A percentile compares a stretch with the other conserved stretches of the same genome.
Evolutionary conservation across 2,329 filamentous ascomycete species (phyloP).

Genomic region (Colletotrichum sp.): DNA sequence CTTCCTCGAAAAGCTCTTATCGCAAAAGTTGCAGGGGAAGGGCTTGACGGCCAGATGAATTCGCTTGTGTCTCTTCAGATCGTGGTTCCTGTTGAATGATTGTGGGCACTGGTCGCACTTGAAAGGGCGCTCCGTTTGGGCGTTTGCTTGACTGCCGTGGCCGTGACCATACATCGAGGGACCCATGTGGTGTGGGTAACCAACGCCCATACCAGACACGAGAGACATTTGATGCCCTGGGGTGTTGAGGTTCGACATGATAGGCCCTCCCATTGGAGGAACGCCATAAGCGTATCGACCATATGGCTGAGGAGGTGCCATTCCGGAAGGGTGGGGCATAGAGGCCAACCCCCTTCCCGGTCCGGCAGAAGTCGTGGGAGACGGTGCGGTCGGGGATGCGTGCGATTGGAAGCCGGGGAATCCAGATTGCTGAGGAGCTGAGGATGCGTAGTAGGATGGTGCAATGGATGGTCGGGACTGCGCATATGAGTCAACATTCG

Average conservation of each 20-base stretch:
- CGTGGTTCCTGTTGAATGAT: constrained; percentile 95
- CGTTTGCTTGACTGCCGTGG: constrained; percentile 54
- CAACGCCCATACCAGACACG: constrained; percentile 63
- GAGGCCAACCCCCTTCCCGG: constrained; percentile 43
- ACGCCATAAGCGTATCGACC: constrained; percentile 23
- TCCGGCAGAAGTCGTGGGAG: constrained; percentile 40
- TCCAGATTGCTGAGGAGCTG: constrained; percentile 50
- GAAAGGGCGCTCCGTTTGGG: constrained; percentile 81
- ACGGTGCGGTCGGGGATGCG: constrained; percentile 53
- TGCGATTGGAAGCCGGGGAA: constrained; percentile 46
- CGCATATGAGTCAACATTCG: constrained; percentile 62
- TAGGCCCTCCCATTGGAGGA: constrained; percentile 61
- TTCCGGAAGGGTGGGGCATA: constrained; percentile 26
- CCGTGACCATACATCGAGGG: constrained; percentile 65
- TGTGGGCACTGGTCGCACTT: constrained; percentile 93
- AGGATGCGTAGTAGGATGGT: constrained; percentile 63
- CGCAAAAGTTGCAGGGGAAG: constrained; percentile 88
- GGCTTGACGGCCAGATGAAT: constrained; percentile 97
- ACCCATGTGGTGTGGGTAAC: constrained; percentile 51
- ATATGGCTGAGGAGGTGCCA: constrained; percentile 59
- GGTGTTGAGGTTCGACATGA: constrained; percentile 80
- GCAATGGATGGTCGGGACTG: constrained; percentile 59
- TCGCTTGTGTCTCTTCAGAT: constrained; percentile 92
- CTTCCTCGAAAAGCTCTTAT: constrained; percentile 96
- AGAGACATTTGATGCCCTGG: constrained; percentile 76